These are phyloP conservation scores for Candida albicans DNA, from an alignment of 1,139 yeast genomes.

Conservation along the genomic window DNA sequence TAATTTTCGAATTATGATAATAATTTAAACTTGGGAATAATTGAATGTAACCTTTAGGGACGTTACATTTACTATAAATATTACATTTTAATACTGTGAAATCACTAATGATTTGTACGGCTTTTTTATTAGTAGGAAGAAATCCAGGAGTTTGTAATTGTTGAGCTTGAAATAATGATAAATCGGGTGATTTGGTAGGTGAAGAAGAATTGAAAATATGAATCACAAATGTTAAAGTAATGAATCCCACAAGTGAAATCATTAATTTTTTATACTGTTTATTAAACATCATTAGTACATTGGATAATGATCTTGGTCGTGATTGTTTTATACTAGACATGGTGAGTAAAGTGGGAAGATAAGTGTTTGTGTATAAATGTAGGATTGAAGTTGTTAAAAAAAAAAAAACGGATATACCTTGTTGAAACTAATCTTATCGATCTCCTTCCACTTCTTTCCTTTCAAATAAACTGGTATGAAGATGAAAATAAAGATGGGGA, in stretches of 20 bases:
- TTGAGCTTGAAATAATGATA: constrained; percentile 5
- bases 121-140: background rate
- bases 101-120: constrained; percentile 11
- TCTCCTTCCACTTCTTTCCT: too few species aligned
- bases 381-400: too few species aligned
- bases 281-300: constrained; percentile 6
- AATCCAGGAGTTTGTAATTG: constrained; percentile 1
- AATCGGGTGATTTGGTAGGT: constrained; percentile 3
- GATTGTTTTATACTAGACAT: too few species aligned
- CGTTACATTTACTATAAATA: constrained; percentile 7
- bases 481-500: too few species aligned
- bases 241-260: background rate
- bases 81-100: constrained; percentile 12
- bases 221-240: background rate
- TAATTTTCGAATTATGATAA: constrained; percentile 4
- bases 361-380: too few species aligned
- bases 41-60: constrained; percentile 12
- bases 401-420: too few species aligned
- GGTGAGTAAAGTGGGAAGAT: too few species aligned
- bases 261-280: constrained; percentile 10
- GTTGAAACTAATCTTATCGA: too few species aligned
- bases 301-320: background rate
- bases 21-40: constrained; percentile 14
- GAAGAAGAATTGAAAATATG: background rate
- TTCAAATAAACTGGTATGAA: too few species aligned